Evolutionary conservation across 2,329 filamentous ascomycete species (phyloP).

Genomic region (Monilinia fructicola): DNA sequence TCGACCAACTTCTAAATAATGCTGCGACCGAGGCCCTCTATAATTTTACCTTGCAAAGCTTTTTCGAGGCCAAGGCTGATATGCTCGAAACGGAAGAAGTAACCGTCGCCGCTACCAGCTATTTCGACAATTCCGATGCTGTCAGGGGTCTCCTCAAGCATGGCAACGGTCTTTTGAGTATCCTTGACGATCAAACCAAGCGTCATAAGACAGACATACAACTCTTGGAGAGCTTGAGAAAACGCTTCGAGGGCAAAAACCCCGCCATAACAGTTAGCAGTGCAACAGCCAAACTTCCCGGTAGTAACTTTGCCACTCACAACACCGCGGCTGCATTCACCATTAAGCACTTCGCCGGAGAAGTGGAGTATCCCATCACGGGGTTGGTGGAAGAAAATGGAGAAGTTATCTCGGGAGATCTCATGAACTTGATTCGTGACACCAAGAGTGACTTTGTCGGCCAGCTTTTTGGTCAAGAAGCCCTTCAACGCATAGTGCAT

Average conservation of each 20-base stretch:
- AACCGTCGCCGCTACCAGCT: constrained; percentile 83
- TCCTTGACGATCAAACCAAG: constrained; percentile 92
- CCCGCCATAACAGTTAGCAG: constrained; percentile 79
- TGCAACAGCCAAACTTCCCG: constrained; percentile 72
- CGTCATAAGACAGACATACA: constrained; percentile 87
- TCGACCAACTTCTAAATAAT: constrained; percentile 94
- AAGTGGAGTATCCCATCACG: constrained; percentile 88
- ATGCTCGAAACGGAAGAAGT: constrained; percentile 94
- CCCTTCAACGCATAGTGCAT: constrained; percentile 87
- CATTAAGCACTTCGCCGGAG: constrained; percentile 91
- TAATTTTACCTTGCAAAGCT: constrained; percentile 89
- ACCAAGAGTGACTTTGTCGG: constrained; percentile 87
- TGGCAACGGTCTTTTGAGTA: constrained; percentile 89
- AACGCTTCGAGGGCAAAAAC: constrained; percentile 93
- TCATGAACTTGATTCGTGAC: constrained; percentile 89
- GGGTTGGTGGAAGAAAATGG: constrained; percentile 93
- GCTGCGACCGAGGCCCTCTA: constrained; percentile 90
- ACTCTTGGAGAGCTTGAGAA: constrained; percentile 84
- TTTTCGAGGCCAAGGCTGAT: constrained; percentile 93
- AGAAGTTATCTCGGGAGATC: constrained; percentile 90
- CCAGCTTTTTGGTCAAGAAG: constrained; percentile 94
- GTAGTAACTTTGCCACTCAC: constrained; percentile 85
- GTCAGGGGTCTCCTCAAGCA: constrained; percentile 88
- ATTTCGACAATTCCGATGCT: constrained; percentile 96
- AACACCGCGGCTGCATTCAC: constrained; percentile 81